These are phyloP conservation scores for Aspergillus ostianus DNA, from an alignment of 495 filamentous ascomycete species.

Conservation along the genomic window DNA sequence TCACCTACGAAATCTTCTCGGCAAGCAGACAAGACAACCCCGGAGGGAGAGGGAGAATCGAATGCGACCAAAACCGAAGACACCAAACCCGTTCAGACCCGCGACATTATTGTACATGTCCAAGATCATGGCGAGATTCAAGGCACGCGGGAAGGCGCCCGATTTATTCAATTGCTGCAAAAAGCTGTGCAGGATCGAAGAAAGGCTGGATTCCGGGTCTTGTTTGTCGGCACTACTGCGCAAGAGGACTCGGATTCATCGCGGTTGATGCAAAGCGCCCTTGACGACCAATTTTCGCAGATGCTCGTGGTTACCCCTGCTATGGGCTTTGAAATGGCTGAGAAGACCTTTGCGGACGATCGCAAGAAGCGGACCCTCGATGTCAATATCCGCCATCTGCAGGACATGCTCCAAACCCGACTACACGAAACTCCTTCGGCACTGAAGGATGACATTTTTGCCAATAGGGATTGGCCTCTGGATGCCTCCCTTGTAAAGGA, in stretches of 20 bases:
- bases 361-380: constrained; percentile 51
- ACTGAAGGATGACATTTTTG: constrained; percentile 36
- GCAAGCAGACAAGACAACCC: background rate
- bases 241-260: constrained; percentile 45
- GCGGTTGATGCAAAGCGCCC: constrained; percentile 44
- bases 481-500: constrained; percentile 34
- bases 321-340: constrained; percentile 31
- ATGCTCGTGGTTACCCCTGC: constrained; percentile 52
- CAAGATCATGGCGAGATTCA: constrained; percentile 77
- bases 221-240: constrained; percentile 71
- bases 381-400: constrained; percentile 70
- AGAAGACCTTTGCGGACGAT: constrained; percentile 40
- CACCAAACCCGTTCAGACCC: constrained; percentile 18
- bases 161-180: constrained; percentile 63
- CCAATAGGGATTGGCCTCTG: constrained; percentile 35
- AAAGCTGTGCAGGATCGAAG: constrained; percentile 68
- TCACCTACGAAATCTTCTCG: constrained; percentile 17
- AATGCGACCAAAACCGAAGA: constrained; percentile 16
- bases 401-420: constrained; percentile 58
- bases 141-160: constrained; percentile 58
- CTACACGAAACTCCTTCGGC: constrained; percentile 35
- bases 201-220: constrained; percentile 62
- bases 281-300: constrained; percentile 48
- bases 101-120: constrained; percentile 69
- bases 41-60: constrained; percentile 6